Evolutionary conservation across 2,329 filamentous ascomycete genomes (phyloP), one percentile per base, ranked within the genome.

Genomic region (Fusarium bactridioides): DNA sequence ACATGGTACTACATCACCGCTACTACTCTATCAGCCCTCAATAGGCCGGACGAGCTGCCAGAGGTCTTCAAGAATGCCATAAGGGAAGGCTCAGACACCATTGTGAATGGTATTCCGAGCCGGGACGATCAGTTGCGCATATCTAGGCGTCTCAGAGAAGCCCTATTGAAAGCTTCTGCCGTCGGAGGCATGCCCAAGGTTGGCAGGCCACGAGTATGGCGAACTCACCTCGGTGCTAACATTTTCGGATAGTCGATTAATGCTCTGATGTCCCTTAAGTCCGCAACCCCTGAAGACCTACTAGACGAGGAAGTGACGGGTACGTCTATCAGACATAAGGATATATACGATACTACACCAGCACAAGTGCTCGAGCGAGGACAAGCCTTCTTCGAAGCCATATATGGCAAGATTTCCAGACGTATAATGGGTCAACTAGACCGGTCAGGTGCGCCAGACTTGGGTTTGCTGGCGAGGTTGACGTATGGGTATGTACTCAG

Each of bases 161-260:
- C 76, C 31, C 73, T 77, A 7, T 51, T 77, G 31, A 76, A 77
- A 48, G 68, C 76, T 19, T 76, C 76, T 19, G 75, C 75, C 18
- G 73, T 77, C 7, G 75, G 73, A 21, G 76, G 76, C 13, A 76
- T 77, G 69, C 76, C 76, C 53, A 77, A 72, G 71, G 76, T 77
- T 33, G 5, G 33, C 40, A 19, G 41, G 12, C 19, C 13, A 12
- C 10, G 10, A 27, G 48, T 25, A 51, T 27, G 23, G 27, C 27
- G 33, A 27, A 40, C 23, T 23, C 19, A 16, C 8, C 7, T 7
- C 15, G 23, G 23, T 25, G n/a, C 64, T 77, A 25, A 77, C 44
- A 25, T n/a, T 12, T 13, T 15, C 27, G 6, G 10, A 10, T 13
- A 77, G 76, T 76, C 74, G 25, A 77, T 77, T 25, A 77, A 77